A percentile compares a stretch with the other conserved stretches of the same genome.
These are phyloP conservation scores for Erythrophleum fordii DNA, from an alignment of 306 rosid genomes.

Conservation along the genomic window DNA sequence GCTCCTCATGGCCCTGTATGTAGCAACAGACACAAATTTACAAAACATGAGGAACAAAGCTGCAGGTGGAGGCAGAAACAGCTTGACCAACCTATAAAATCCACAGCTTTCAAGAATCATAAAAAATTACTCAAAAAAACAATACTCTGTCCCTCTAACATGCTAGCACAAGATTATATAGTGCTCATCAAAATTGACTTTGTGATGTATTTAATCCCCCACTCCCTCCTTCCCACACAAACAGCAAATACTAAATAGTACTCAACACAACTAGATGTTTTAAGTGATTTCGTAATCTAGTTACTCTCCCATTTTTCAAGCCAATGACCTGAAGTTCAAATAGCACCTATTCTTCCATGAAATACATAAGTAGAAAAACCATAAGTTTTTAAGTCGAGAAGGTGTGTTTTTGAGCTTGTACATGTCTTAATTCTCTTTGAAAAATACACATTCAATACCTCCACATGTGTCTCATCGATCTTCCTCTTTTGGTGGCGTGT, in stretches of 20 bases:
- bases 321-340: not conserved
- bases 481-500: conserved; percentile 97
- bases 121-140: not conserved
- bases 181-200: not conserved
- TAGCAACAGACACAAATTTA: conserved; percentile 15
- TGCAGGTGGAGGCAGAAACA: conserved; percentile 15
- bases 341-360: conserved; percentile 18
- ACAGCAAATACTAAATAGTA: not conserved
- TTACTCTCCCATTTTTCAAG: not conserved
- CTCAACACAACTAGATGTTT: not conserved
- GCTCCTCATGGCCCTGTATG: conserved; percentile 92
- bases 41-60: conserved; percentile 21
- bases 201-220: not conserved
- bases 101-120: conserved; percentile 2
- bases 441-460: conserved; percentile 58
- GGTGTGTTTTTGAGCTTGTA: not conserved
- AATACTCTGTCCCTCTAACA: not conserved
- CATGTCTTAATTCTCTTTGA: not conserved
- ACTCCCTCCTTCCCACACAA: not conserved
- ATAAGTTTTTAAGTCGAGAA: conserved; percentile 11
- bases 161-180: not conserved
- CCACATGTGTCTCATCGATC: conserved; percentile 95
- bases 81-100: conserved; percentile 17
- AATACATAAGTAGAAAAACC: conserved; percentile 8
- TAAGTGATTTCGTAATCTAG: not conserved